A percentile compares a stretch with the other conserved stretches of the same genome.
Evolutionary conservation across 108 stramenopile species (phyloP).

Genomic region (Aurantiochytrium sp.): DNA sequence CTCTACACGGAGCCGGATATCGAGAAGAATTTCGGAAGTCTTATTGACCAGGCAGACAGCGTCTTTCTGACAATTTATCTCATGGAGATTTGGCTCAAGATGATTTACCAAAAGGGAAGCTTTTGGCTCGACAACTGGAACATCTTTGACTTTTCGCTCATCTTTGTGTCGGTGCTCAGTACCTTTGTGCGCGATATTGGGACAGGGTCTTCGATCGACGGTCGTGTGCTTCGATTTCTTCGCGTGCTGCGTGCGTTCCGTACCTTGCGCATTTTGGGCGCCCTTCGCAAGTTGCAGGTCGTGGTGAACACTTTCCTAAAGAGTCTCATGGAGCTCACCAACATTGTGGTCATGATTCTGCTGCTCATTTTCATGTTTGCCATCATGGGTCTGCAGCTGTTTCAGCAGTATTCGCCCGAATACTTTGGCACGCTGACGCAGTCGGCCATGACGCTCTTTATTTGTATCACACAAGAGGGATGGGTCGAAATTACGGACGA

Average conservation of each 20-base stretch:
- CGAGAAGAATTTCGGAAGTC: not conserved
- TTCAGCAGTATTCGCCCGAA: not conserved
- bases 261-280: not conserved
- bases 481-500: not conserved
- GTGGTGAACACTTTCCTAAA: not conserved
- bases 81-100: not conserved
- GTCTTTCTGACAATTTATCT: not conserved
- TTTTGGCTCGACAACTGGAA: slow-evolving; percentile 17
- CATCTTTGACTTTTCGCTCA: not conserved
- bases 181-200: not conserved
- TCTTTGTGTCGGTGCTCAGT: not conserved
- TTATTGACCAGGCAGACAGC: slow-evolving; percentile 1
- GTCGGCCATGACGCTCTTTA: not conserved
- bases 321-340: slow-evolving; percentile 7
- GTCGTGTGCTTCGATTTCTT: not conserved
- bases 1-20: not conserved
- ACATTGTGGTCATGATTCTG: slow-evolving; percentile 10
- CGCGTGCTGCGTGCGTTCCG: slow-evolving; percentile 1
- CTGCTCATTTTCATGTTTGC: slow-evolving; percentile 17
- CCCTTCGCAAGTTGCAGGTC: not conserved
- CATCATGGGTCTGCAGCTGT: not conserved
- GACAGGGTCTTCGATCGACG: not conserved
- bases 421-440: not conserved
- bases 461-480: not conserved
- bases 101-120: not conserved